Evolutionary conservation across 805 yeast genomes (phyloP).

Genomic region (Wickerhamiella nectarea): DNA sequence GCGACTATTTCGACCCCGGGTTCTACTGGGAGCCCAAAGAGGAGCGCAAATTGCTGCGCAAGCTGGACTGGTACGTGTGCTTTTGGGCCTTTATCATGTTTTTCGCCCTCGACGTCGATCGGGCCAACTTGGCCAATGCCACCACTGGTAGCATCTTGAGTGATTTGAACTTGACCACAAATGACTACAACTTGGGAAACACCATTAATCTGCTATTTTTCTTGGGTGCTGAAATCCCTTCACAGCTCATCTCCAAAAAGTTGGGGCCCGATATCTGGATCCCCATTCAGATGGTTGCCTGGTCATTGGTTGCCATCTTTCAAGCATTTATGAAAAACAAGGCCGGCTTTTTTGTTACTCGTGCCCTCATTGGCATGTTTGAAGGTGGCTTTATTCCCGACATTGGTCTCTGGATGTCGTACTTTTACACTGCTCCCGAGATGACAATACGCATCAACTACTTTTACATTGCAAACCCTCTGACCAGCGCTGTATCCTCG

Average conservation of each 20-base stretch:
- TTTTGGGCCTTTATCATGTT: slow-evolving; percentile 44
- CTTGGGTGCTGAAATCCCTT: slow-evolving; percentile 47
- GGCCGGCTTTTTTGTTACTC: slow-evolving; percentile 33
- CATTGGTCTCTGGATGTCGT: slow-evolving; percentile 28
- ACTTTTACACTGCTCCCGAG: slow-evolving; percentile 38
- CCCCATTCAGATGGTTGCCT: slow-evolving; percentile 41
- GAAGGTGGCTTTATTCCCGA: slow-evolving; percentile 38
- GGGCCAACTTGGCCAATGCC: slow-evolving; percentile 42
- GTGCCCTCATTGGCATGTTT: slow-evolving; percentile 41
- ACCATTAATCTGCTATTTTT: slow-evolving; percentile 38
- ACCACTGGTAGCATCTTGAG: slow-evolving; percentile 13
- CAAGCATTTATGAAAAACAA: slow-evolving; percentile 35
- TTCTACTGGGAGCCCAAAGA: slow-evolving; percentile 19
- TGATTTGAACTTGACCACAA: slow-evolving; percentile 13
- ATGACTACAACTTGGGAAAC: slow-evolving; percentile 39
- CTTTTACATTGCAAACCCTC: slow-evolving; percentile 34
- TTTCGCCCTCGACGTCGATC: slow-evolving; percentile 41
- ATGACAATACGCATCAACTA: slow-evolving; percentile 41
- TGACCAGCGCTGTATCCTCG: slow-evolving; percentile 26
- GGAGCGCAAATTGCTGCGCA: slow-evolving; percentile 30
- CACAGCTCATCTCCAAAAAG: slow-evolving; percentile 47
- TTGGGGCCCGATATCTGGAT: slow-evolving; percentile 53
- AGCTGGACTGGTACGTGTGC: slow-evolving; percentile 40
- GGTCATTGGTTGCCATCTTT: slow-evolving; percentile 43
- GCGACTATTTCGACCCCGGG: slow-evolving; percentile 28